Evolutionary conservation across 495 filamentous ascomycete genomes (phyloP), one percentile per base, ranked within the genome.

Genomic region (Thermothielavioides terrestris): DNA sequence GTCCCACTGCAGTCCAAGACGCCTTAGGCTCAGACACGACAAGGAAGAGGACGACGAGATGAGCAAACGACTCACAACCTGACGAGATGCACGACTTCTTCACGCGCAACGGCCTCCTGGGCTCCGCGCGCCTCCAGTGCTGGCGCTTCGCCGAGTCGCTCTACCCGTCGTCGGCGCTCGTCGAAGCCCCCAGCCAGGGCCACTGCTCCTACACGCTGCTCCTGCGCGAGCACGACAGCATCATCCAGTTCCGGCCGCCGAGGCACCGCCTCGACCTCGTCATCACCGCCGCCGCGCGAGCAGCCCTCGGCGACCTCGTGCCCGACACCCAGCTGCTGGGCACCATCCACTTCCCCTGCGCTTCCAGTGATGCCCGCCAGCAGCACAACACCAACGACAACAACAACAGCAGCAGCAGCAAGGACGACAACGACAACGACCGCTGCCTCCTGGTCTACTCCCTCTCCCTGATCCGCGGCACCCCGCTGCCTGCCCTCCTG

Each of bases 141-240:
- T 9, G 15, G 1, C n/a, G 15, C 6, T 30, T 30, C 26, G 40
- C 40, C 25, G 25, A 11, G 12, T 3, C 15, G 5, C n/a, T 2
- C 2, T 42, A 30, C 26, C 40, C 40, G 8, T 4, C 22, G 0
- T n/a, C 40, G n/a, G 34, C 37, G 18, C 57, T 69, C 14, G 35
- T 45, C 4, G 59, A 64, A 7, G 55, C 64, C 9, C 51, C 59
- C 6, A 58, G 53, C 15, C 77, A 79, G 46, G 77, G 77, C 31
- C 74, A 71, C 55, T 81, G 77, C 50, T 79, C 76, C 18, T 69
- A 69, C 52, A 77, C 77, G 0, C 34, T 79, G 26, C 60, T 74
- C 12, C 63, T 42, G 2, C 40, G 4, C 5, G 6, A 58, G 23
- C 42, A 58, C 5, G 52, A 65, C 23, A 54, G 45, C 8, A 65